Evolutionary conservation across 495 filamentous ascomycete species (phyloP).

Genomic region (Parathielavia appendiculata): DNA sequence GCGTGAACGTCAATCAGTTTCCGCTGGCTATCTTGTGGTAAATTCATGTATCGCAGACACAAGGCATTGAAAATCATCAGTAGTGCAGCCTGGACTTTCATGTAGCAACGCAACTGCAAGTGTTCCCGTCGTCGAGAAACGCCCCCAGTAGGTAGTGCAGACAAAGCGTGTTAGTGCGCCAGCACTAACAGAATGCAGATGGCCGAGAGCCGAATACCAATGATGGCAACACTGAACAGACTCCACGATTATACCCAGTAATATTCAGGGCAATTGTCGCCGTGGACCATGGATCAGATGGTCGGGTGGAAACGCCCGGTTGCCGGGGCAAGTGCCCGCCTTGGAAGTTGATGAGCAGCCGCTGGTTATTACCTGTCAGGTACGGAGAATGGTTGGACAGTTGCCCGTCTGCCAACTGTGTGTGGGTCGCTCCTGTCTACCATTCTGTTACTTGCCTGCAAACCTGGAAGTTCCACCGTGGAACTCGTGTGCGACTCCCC

Average conservation of each 20-base stretch:
- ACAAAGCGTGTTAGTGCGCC: too few species aligned
- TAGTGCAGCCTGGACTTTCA: too few species aligned
- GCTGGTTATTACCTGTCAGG: too few species aligned
- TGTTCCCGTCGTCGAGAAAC: too few species aligned
- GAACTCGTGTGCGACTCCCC: not conserved
- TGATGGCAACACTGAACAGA: not conserved
- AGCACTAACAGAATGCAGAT: too few species aligned
- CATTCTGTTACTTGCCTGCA: not conserved
- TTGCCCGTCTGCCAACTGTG: not conserved
- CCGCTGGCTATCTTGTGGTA: too few species aligned
- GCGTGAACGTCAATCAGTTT: too few species aligned
- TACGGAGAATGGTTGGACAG: not conserved
- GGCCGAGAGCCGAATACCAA: not conserved
- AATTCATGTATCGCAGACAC: too few species aligned
- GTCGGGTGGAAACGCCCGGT: not conserved
- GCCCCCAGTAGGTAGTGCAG: too few species aligned
- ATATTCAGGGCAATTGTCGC: not conserved
- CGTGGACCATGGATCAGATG: not conserved
- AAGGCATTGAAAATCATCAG: too few species aligned
- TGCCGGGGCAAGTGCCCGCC: not conserved
- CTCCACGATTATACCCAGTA: not conserved
- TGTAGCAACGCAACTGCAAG: too few species aligned
- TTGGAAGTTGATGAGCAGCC: not conserved
- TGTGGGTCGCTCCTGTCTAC: not conserved
- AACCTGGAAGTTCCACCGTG: constrained; percentile 4